Evolutionary conservation across 2,329 filamentous ascomycete species (phyloP).

Genomic region (Thielaviopsis musarum): DNA sequence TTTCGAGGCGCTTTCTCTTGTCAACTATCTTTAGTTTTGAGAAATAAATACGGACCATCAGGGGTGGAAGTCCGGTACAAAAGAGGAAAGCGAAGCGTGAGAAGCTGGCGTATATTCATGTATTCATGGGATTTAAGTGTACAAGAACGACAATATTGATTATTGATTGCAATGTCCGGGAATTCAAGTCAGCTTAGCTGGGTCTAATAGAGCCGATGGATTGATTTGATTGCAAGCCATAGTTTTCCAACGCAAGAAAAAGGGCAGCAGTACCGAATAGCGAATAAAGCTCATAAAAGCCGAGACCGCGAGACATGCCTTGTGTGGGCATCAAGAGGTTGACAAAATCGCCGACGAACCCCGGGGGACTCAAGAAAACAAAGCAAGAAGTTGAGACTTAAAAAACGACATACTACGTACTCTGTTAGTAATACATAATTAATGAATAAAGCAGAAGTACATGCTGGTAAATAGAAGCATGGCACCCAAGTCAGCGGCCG

Average conservation of each 20-base stretch:
- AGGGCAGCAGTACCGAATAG: background rate
- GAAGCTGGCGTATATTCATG: background rate
- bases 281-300: background rate
- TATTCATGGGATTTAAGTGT: no score
- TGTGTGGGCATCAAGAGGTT: background rate
- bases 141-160: background rate
- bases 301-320: conserved; percentile 6
- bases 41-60: background rate
- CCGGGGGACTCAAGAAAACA: background rate
- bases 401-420: background rate
- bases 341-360: background rate
- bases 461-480: background rate
- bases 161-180: background rate
- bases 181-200: background rate
- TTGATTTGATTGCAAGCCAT: background rate
- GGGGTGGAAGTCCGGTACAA: background rate
- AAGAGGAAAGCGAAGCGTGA: background rate
- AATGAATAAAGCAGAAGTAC: background rate
- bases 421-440: background rate
- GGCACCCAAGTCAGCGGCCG: background rate
- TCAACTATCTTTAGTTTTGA: background rate
- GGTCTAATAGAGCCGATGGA: background rate
- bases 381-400: background rate
- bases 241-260: background rate
- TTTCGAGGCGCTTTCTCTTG: background rate